Percentiles rank a stretch among this genome's conserved stretches.
Conservation (phyloP, 2,329 filamentous ascomycete species). For the Ophiostoma tasmaniense region DNA sequence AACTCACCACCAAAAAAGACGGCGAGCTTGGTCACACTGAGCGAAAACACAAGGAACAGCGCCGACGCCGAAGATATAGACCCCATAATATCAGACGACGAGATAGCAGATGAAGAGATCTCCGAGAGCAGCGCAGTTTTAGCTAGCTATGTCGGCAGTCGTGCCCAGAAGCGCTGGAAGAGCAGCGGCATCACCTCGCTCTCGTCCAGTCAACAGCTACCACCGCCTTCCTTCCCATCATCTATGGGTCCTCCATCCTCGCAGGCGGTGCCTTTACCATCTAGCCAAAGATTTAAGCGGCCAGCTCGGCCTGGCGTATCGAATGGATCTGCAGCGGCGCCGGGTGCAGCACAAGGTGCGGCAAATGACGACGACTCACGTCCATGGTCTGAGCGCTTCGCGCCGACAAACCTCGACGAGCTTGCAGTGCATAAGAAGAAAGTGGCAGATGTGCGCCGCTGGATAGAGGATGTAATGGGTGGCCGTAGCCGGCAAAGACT, state of each 20-base stretch:
- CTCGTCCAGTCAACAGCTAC: conserved; percentile 6
- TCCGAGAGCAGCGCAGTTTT: conserved; percentile 41
- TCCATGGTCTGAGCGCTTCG: conserved; percentile 84
- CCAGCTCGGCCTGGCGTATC: conserved; percentile 28
- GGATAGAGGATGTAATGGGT: conserved; percentile 67
- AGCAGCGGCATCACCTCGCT: conserved; percentile 21
- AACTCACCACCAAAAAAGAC: conserved; percentile 26
- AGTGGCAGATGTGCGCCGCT: conserved; percentile 72
- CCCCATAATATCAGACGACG: conserved; percentile 30
- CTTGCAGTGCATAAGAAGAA: conserved; percentile 93
- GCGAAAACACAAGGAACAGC: neutral
- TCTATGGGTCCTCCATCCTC: conserved; percentile 18
- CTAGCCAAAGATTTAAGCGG: conserved; percentile 46
- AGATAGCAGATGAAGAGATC: conserved; percentile 48
- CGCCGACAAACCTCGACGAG: conserved; percentile 66
- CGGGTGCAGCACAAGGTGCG: conserved; percentile 13
- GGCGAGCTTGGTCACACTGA: conserved; percentile 13
- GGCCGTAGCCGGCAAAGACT: conserved; percentile 62
- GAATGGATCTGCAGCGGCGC: neutral
- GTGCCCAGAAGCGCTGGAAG: conserved; percentile 46
- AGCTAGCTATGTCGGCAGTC: conserved; percentile 47
- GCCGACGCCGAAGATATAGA: neutral
- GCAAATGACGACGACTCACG: conserved; percentile 46
- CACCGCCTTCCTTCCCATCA: neutral
- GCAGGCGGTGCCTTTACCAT: conserved; percentile 13